Conservation (phyloP, 805 yeast genomes). For the Ogataea pilisensis region DNA sequence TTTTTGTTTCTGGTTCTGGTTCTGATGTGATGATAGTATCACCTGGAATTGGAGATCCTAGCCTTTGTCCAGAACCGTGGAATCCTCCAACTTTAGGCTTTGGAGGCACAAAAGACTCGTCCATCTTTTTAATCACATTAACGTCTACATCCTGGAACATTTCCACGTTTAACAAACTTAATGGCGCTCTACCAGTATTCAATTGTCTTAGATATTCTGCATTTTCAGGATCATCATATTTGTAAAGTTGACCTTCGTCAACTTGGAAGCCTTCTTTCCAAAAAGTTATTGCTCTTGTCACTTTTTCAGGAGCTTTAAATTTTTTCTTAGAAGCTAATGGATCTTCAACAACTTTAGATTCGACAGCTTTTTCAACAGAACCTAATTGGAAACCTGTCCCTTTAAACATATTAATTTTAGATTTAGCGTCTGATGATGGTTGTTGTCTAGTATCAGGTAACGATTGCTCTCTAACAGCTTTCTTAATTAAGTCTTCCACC, state of each 20-base stretch:
- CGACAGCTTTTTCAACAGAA: slow-evolving; percentile 37
- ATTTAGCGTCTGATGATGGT: slow-evolving; percentile 18
- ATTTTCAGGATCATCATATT: slow-evolving; percentile 93
- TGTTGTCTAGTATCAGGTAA: slow-evolving; percentile 36
- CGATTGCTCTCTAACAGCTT: slow-evolving; percentile 62
- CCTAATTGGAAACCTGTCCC: slow-evolving; percentile 55
- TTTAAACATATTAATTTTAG: slow-evolving; percentile 30
- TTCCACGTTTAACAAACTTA: slow-evolving; percentile 73
- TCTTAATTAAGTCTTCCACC: slow-evolving; percentile 56
- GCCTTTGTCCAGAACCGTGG: slow-evolving; percentile 73
- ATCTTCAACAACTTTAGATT: slow-evolving; percentile 30
- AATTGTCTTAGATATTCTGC: slow-evolving; percentile 72
- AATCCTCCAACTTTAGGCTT: slow-evolving; percentile 53
- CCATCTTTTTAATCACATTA: slow-evolving; percentile 71
- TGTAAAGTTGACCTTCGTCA: slow-evolving; percentile 81
- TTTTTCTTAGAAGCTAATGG: slow-evolving; percentile 18
- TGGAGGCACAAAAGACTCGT: slow-evolving; percentile 68
- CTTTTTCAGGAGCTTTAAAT: slow-evolving; percentile 39
- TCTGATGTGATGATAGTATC: slow-evolving; percentile 34
- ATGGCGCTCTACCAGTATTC: slow-evolving; percentile 88
- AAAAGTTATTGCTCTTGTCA: slow-evolving; percentile 78
- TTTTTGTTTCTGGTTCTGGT: slow-evolving; percentile 20
- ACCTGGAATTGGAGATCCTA: slow-evolving; percentile 88
- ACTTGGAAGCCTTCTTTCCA: slow-evolving; percentile 97
- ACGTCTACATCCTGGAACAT: slow-evolving; percentile 94